phyloP scores from a whole-genome alignment of 2,329 filamentous ascomycete species.

The Botrytis hyacinthi region DNA sequence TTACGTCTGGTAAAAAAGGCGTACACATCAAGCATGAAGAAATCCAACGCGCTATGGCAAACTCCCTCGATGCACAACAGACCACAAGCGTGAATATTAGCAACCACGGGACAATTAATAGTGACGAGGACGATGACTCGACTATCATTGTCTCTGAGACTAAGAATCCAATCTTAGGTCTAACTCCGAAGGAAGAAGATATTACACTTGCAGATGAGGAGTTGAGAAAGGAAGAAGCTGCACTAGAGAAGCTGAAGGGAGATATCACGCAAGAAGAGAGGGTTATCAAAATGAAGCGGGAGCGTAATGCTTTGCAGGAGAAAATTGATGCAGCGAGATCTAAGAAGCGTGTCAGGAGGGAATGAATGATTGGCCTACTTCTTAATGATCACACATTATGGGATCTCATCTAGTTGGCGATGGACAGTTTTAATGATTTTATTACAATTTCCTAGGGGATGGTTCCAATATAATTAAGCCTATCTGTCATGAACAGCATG shows the following conservation, averaged over 20 bases:
- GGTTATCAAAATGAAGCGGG: conserved; percentile 11
- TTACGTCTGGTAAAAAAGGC: too few relatives aligned
- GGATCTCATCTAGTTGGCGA: background rate
- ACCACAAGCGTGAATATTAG: too few relatives aligned
- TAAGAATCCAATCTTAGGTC: too few relatives aligned
- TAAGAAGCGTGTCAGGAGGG: background rate
- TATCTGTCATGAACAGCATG: background rate
- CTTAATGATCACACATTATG: background rate
- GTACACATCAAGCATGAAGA: too few relatives aligned
- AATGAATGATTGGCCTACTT: background rate
- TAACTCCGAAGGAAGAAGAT: too few relatives aligned
- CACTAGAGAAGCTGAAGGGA: background rate
- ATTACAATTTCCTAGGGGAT: too few relatives aligned
- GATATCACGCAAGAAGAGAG: conserved; percentile 17
- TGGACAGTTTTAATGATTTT: background rate
- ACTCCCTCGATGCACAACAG: too few relatives aligned
- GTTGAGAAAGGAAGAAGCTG: background rate
- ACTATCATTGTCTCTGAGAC: too few relatives aligned
- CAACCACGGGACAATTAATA: fast-evolving
- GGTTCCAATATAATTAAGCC: background rate
- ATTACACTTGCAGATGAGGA: background rate
- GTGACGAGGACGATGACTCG: too few relatives aligned
- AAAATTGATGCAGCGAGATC: background rate
- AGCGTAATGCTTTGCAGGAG: background rate
- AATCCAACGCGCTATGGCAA: too few relatives aligned